A percentile compares a stretch with the other conserved stretches of the same genome.
Conservation (phyloP, 805 yeast genomes). For the Metschnikowia arizonensis region DNA sequence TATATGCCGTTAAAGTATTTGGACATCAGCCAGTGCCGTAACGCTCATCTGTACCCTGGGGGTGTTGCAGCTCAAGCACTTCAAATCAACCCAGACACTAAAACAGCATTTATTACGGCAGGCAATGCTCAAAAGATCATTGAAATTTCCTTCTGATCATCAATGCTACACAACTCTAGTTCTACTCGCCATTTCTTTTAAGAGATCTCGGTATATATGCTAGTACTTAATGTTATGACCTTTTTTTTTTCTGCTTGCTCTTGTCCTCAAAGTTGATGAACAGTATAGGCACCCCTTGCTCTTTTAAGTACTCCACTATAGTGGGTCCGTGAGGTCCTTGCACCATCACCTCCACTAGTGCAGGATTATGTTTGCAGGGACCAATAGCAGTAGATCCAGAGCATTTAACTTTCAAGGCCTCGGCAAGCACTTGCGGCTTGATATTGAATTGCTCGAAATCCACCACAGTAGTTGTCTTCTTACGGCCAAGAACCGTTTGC, state of each 20-base stretch:
- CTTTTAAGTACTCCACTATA: conserved; percentile 53
- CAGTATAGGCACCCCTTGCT: conserved; percentile 57
- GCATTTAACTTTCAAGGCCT: conserved; percentile 69
- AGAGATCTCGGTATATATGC: background rate
- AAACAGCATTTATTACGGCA: conserved; percentile 55
- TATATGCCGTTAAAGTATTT: conserved; percentile 48
- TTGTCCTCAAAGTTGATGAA: conserved; percentile 69
- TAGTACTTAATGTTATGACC: background rate
- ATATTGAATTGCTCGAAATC: conserved; percentile 68
- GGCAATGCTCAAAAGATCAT: conserved; percentile 51
- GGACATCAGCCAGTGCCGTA: conserved; percentile 68
- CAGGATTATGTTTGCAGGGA: conserved; percentile 52
- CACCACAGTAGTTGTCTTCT: conserved; percentile 66
- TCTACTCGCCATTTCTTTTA: background rate
- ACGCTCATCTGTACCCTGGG: conserved; percentile 61
- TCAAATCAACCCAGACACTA: conserved; percentile 46
- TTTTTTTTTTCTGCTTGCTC: conserved; percentile 49
- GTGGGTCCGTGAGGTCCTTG: conserved; percentile 84
- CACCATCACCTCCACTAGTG: conserved; percentile 65
- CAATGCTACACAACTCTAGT: background rate
- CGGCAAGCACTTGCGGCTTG: conserved; percentile 61
- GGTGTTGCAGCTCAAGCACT: conserved; percentile 55
- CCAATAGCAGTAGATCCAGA: conserved; percentile 85
- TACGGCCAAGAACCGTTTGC: conserved; percentile 78
- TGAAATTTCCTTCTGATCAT: conserved; percentile 47